These are phyloP conservation scores for Abrus pulchellus DNA, from an alignment of 306 rosid genomes.

Conservation along the genomic window DNA sequence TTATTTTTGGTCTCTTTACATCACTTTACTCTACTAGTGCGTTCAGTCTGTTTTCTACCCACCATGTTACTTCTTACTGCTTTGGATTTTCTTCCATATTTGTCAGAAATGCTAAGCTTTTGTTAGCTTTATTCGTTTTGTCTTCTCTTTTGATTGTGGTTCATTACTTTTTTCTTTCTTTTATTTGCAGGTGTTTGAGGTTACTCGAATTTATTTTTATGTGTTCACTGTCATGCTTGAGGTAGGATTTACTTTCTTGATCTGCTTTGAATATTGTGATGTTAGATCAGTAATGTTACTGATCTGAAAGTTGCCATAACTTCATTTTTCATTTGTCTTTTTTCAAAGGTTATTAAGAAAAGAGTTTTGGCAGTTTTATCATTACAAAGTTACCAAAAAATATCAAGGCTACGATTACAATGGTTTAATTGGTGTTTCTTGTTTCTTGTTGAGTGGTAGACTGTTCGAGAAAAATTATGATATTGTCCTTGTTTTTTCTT, in stretches of 20 bases:
- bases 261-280: slow-evolving; percentile 13
- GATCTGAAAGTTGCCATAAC: neutral
- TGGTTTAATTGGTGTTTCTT: neutral
- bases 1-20: no score
- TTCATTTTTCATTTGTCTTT: neutral
- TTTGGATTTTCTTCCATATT: no score
- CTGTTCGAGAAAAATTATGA: neutral
- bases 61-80: no score
- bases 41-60: no score
- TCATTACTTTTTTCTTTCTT: no score
- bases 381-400: slow-evolving; percentile 7
- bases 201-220: no score
- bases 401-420: neutral
- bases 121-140: no score
- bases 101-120: no score
- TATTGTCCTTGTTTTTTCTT: neutral
- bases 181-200: no score
- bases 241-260: neutral
- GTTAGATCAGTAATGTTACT: neutral
- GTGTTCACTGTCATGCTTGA: no score
- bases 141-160: no score
- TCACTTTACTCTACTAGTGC: no score
- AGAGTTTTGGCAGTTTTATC: neutral
- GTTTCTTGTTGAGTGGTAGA: neutral
- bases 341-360: neutral